Evolutionary conservation across 768 basidiomycete genomes (phyloP).

Genomic region (Trametes elegans): DNA sequence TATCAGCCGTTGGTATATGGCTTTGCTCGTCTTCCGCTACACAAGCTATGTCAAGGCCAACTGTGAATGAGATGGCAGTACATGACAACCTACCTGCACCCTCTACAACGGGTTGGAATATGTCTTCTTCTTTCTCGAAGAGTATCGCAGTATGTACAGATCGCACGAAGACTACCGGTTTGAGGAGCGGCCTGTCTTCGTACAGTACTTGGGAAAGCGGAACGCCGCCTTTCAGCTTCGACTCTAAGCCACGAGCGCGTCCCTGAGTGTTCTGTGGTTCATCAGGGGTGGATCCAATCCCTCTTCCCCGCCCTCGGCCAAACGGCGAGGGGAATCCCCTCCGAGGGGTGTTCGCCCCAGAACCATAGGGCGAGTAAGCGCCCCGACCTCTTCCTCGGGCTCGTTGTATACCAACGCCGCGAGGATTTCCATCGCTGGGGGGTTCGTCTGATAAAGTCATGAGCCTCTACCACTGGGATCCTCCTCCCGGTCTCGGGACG

Average conservation of each 20-base stretch:
- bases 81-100: constrained; percentile 49
- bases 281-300: neutral
- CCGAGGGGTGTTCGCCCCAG: constrained; percentile 1
- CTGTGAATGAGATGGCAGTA: neutral
- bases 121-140: constrained; percentile 59
- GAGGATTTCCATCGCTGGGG: constrained; percentile 5
- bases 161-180: constrained; percentile 69
- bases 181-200: constrained; percentile 57
- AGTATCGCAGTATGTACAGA: constrained; percentile 48
- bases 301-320: constrained; percentile 18
- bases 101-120: constrained; percentile 53
- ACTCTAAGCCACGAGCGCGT: constrained; percentile 16
- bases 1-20: constrained; percentile 70
- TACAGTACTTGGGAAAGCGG: constrained; percentile 56
- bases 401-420: constrained; percentile 21
- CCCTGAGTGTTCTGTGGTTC: constrained; percentile 1
- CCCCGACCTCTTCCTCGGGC: constrained; percentile 29
- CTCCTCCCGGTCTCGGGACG: neutral
- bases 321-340: neutral
- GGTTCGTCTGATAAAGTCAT: neutral
- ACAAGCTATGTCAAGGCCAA: neutral
- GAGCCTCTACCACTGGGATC: neutral
- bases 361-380: neutral
- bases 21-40: constrained; percentile 48
- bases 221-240: constrained; percentile 39